phyloP scores from a whole-genome alignment of 2,329 filamentous ascomycete genomes.

The Magnaporthiopsis poae region DNA sequence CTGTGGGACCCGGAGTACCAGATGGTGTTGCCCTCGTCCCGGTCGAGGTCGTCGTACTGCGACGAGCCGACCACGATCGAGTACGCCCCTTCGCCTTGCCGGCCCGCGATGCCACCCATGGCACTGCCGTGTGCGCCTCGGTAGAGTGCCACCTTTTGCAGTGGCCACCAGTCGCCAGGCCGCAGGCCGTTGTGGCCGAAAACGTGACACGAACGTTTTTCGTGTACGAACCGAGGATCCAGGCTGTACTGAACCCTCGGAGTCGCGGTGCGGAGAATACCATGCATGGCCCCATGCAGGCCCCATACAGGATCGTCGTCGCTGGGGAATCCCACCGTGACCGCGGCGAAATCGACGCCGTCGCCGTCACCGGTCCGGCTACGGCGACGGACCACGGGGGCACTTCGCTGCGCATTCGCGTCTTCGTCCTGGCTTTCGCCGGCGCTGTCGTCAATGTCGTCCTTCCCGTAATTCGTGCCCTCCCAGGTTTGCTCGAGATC shows the following conservation, averaged over 20 bases:
- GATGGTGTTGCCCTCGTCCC: slow-evolving; percentile 17
- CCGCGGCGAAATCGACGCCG: neutral
- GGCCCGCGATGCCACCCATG: slow-evolving; percentile 42
- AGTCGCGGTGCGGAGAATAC: slow-evolving; percentile 13
- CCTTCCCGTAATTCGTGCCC: neutral
- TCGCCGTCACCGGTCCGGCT: neutral
- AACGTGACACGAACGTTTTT: slow-evolving; percentile 12
- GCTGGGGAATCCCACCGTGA: slow-evolving; percentile 12
- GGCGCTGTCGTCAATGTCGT: neutral
- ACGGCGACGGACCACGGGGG: too few species aligned
- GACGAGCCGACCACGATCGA: slow-evolving; percentile 38
- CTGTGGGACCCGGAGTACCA: slow-evolving; percentile 20
- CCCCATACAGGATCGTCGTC: slow-evolving; percentile 22
- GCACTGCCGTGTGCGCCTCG: slow-evolving; percentile 43
- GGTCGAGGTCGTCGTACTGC: slow-evolving; percentile 17
- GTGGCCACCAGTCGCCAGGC: slow-evolving; percentile 42
- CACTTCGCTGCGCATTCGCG: neutral
- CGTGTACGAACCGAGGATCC: slow-evolving; percentile 11
- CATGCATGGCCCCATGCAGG: slow-evolving; percentile 21
- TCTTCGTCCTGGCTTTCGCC: neutral
- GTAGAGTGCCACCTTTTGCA: slow-evolving; percentile 38
- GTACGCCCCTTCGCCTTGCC: slow-evolving; percentile 33
- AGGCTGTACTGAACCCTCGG: slow-evolving; percentile 11
- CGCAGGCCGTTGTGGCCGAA: slow-evolving; percentile 24
- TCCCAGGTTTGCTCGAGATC: neutral